Percentiles rank a stretch among this genome's conserved stretches.
Conservation (phyloP, 345 rosid genomes). For the Syzygium jambos region DNA sequence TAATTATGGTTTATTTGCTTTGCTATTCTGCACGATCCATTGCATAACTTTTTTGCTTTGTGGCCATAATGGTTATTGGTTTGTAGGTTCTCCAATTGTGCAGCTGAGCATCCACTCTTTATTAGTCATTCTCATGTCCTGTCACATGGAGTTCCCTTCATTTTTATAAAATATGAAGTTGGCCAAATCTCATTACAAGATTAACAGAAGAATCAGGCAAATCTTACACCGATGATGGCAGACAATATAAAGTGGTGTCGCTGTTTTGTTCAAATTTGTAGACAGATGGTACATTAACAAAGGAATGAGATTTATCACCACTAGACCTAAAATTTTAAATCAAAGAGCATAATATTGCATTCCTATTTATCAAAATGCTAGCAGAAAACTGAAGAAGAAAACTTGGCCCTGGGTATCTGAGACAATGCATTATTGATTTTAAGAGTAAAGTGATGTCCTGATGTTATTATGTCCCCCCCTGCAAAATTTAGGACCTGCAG, state of each 20-base stretch:
- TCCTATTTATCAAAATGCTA: background rate
- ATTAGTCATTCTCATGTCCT: background rate
- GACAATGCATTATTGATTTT: background rate
- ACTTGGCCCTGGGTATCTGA: background rate
- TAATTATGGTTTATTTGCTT: constrained; percentile 1
- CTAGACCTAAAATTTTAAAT: background rate
- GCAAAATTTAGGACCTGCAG: background rate
- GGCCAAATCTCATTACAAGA: background rate
- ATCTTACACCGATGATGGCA: background rate
- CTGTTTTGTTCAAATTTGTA: background rate
- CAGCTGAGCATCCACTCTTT: background rate
- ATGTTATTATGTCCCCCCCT: background rate
- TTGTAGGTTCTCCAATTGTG: background rate
- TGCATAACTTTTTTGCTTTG: background rate
- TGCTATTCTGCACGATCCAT: background rate
- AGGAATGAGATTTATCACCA: background rate
- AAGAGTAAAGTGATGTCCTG: background rate
- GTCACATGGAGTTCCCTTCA: background rate
- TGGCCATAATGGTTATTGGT: background rate
- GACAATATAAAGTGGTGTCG: background rate
- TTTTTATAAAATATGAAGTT: background rate
- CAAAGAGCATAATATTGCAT: background rate
- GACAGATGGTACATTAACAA: background rate
- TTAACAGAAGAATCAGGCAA: background rate
- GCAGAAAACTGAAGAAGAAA: background rate